Base-by-base conservation (phyloP, 768 basidiomycete genomes). In the Pholiota molesta region DNA sequence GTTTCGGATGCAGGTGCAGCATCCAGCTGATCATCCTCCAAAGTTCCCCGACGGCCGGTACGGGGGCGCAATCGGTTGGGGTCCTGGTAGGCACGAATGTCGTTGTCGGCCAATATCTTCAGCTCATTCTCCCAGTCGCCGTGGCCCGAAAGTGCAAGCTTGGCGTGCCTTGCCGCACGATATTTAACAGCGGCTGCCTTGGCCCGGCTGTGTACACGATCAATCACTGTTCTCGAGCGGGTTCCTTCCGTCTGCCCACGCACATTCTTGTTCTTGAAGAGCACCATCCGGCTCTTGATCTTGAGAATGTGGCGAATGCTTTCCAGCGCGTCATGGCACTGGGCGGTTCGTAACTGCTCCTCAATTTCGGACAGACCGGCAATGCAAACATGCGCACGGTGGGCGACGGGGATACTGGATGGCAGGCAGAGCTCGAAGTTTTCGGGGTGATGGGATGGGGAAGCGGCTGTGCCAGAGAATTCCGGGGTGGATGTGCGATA, bases 191-290 rank as follows among this genome's bases (percentile, higher is more conserved):
- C 59, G 4, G 49, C 19, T 23, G 47, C 39, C 17, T 54, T 44
- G 1, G 62, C 65, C 9, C 56, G 51, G 21, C 62, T 58, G 35
- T 68, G 65, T 3, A 68, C 62, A 1, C 62, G 60, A 35, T 66
- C 66, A 19, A 71, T 73, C 23, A 70, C 55, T 7, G 63, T 53
- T 13, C 62, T 39, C 0, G 71, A 69, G 7, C 68, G 59, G 1
- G 71, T 73, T 26, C 66, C 65, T 3, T 66, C 55, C 7, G 62
- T 26, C 44, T 73, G 73, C 5, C 69, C 62, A 0, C 67, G 65
- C 8, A 71, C 52, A 39, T 74, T 70, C 17, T 61, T 62, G 60
- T 66, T 63, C 40, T 69, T 68, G 63, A 69, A 71, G 2, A 52
- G 49, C 0, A 74, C 45, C 28, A 71, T 57, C 5, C 67, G 61